phyloP scores from a whole-genome alignment of 805 yeast species.

The Wickerhamomyces queroliae region DNA sequence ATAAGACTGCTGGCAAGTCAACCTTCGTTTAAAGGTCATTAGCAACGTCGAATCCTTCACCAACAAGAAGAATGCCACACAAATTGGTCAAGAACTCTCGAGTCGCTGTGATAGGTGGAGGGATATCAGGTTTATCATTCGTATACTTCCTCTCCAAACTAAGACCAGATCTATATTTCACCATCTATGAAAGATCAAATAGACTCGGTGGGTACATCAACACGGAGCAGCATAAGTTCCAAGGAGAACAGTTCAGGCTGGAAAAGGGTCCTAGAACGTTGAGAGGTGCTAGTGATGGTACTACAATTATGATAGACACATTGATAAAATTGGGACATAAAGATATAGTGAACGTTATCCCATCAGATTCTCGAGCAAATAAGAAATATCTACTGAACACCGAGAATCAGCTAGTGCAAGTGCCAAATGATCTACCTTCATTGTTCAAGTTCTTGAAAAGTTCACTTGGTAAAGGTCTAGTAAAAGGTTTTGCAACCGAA shows the following conservation, averaged over 20 bases:
- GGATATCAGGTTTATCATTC: slow-evolving; percentile 79
- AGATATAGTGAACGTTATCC: slow-evolving; percentile 54
- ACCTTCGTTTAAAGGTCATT: too few relatives aligned
- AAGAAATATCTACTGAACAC: slow-evolving; percentile 56
- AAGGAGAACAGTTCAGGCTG: slow-evolving; percentile 27
- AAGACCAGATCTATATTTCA: slow-evolving; percentile 72
- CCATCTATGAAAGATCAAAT: slow-evolving; percentile 49
- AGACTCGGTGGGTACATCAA: slow-evolving; percentile 80
- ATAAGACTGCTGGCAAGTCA: too few relatives aligned
- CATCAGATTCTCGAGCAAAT: slow-evolving; percentile 56
- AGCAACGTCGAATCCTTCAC: neutral
- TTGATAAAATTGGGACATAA: slow-evolving; percentile 39
- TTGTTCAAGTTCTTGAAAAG: slow-evolving; percentile 30
- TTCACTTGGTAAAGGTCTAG: slow-evolving; percentile 39
- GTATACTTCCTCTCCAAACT: slow-evolving; percentile 60
- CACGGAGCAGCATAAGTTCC: slow-evolving; percentile 35
- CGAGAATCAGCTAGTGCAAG: slow-evolving; percentile 43
- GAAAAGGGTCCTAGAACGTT: slow-evolving; percentile 93
- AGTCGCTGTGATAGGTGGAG: slow-evolving; percentile 81
- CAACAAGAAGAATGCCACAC: neutral
- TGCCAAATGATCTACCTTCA: slow-evolving; percentile 39
- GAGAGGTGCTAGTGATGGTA: slow-evolving; percentile 78
- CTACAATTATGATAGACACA: slow-evolving; percentile 59
- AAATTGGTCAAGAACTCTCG: slow-evolving; percentile 21
- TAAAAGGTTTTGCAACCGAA: slow-evolving; percentile 43